Evolutionary conservation across 2,329 filamentous ascomycete species (phyloP), one percentile per base, ranked within the genome.

Genomic region (Nannizziopsis barbatae): DNA sequence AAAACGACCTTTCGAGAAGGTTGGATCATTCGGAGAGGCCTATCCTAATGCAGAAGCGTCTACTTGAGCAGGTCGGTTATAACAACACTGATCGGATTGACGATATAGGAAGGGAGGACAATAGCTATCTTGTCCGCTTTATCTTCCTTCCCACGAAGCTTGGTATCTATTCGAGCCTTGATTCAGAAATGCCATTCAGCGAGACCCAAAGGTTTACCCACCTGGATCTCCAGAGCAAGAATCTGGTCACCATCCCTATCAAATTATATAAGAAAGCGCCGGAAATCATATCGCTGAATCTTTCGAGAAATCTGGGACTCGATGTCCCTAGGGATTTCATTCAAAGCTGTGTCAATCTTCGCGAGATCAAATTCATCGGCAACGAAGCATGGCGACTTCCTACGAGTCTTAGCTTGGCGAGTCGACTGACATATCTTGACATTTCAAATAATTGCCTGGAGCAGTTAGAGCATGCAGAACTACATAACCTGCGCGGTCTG

Each of bases 251-350:
- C 6, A 96, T 98, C 47, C 92, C 92, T 2, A 95, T 98, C 56
- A 84, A 83, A 0, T 77, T 98, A 9, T 96, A 96, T 66, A 86
- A 86, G 52, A 93, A 88, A 63, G 86, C 90, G 0, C 75, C 79
- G 9, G 92, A 98, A 61, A 96, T 98, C 57, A 90, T 94, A 48
- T 93, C 88, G 0, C 76, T 98, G 35, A 96, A 98, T 60, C 73
- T 98, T 8, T 96, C 92, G 1, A 80, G 86, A 33, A 98, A 98
- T 58, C 71, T 96, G 39, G 92, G 88, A 0, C 74, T 98, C 22
- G 87, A 95, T 58, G 81, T 98, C 11, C 92, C 92, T 0, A 87
- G 88, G 60, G 92, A 98, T 65, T 98, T 98, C 62, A 89, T 98
- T 48, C 87, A 94, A 63, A 85, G 86, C 22, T 98, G 92, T 68